Percentiles rank a stretch among this genome's conserved stretches.
phyloP scores from a whole-genome alignment of 257 asterid genomes.

The Solanum tarapatanum region DNA sequence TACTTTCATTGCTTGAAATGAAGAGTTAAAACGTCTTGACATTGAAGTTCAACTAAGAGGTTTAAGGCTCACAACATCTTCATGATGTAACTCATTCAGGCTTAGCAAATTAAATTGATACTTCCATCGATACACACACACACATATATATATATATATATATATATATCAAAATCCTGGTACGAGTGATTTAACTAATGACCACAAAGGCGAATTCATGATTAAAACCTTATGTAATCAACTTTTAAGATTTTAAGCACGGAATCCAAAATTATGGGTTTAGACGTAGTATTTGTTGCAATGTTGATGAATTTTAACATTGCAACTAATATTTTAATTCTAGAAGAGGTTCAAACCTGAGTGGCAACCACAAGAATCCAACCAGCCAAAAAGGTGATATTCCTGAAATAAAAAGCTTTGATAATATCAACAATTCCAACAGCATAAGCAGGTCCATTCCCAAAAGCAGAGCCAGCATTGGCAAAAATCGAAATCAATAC shows the following conservation, averaged over 20 bases:
- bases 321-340: neutral
- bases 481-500: slow-evolving; percentile 64
- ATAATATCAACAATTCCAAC: slow-evolving; percentile 43
- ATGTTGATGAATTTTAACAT: neutral
- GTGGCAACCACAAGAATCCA: slow-evolving; percentile 52
- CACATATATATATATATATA: too few relatives aligned
- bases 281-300: neutral
- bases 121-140: neutral
- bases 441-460: slow-evolving; percentile 49
- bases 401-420: slow-evolving; percentile 43
- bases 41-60: neutral
- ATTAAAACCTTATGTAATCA: neutral
- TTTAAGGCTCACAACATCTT: neutral
- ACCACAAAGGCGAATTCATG: neutral
- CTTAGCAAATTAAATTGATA: neutral
- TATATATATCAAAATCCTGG: neutral
- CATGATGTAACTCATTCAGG: neutral
- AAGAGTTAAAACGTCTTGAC: neutral
- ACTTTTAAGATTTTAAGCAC: neutral
- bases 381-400: slow-evolving; percentile 36
- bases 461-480: slow-evolving; percentile 47
- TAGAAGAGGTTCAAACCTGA: slow-evolving; percentile 23
- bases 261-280: neutral
- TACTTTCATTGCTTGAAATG: neutral
- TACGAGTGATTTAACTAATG: neutral